These are phyloP conservation scores for Jatropha multifida DNA, from an alignment of 441 rosid species.

Conservation along the genomic window DNA sequence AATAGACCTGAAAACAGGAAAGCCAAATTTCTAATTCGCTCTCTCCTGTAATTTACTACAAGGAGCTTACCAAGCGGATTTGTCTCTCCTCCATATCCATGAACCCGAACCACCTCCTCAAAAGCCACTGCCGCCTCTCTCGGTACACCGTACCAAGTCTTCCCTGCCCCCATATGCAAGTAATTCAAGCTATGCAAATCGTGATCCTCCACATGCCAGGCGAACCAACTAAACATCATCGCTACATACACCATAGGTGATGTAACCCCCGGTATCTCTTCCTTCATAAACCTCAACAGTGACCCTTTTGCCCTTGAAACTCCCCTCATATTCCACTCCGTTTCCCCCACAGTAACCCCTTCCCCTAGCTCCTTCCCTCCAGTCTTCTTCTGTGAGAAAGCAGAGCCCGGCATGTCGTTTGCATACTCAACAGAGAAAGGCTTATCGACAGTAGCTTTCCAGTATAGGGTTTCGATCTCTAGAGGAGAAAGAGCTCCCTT, in stretches of 20 bases:
- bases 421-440: constrained; percentile 97
- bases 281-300: constrained; percentile 93
- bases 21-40: constrained; percentile 1
- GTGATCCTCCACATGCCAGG: constrained; percentile 99
- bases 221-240: constrained; percentile 99
- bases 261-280: constrained; percentile 97
- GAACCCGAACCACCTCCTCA: constrained; percentile 95
- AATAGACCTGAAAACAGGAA: constrained; percentile 24
- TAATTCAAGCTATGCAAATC: constrained; percentile 97
- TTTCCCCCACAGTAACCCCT: constrained; percentile 76
- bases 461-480: constrained; percentile 89
- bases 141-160: constrained; percentile 99
- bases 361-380: constrained; percentile 42
- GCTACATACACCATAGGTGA: constrained; percentile 97
- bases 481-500: constrained; percentile 64
- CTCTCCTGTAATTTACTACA: not conserved
- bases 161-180: constrained; percentile 93
- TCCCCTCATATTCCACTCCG: constrained; percentile 96
- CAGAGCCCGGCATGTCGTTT: constrained; percentile 98
- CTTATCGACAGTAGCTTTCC: constrained; percentile 92
- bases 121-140: constrained; percentile 88
- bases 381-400: constrained; percentile 56
- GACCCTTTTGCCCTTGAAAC: constrained; percentile 94
- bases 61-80: constrained; percentile 87
- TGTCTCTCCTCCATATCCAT: constrained; percentile 91